Conservation (phyloP, 306 rosid species). For the Corylus americana region DNA sequence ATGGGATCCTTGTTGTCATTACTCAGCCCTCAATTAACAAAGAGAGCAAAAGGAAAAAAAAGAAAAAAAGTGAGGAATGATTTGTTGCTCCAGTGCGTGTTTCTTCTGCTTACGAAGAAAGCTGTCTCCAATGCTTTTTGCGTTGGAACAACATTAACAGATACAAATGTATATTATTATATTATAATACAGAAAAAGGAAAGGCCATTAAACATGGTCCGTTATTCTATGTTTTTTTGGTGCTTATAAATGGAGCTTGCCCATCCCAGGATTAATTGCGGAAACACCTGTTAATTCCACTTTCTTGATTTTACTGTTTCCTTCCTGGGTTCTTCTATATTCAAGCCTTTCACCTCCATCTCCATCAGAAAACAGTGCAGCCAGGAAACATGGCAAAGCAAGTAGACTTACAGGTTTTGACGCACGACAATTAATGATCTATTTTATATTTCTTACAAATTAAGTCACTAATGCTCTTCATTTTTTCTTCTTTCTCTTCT, state of each 20-base stretch:
- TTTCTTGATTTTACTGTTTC: slow-evolving; percentile 10
- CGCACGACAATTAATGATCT: neutral
- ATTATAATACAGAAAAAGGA: slow-evolving; percentile 13
- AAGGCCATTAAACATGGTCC: slow-evolving; percentile 13
- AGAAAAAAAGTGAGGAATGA: slow-evolving; percentile 2
- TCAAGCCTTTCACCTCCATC: neutral
- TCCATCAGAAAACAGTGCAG: neutral
- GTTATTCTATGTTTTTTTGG: slow-evolving; percentile 11
- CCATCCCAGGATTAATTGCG: slow-evolving; percentile 6
- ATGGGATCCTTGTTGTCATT: slow-evolving; percentile 27
- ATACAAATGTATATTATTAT: neutral
- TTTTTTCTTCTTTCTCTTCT: neutral
- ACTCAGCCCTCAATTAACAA: slow-evolving; percentile 19
- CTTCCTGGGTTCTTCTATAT: neutral
- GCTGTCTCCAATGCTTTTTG: slow-evolving; percentile 36
- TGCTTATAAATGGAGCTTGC: slow-evolving; percentile 31
- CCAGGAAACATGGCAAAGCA: slow-evolving; percentile 35
- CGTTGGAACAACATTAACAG: slow-evolving; percentile 16
- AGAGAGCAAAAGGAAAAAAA: neutral
- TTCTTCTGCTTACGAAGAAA: slow-evolving; percentile 33
- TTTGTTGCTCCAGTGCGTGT: no score
- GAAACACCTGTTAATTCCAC: neutral
- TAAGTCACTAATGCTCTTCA: neutral
- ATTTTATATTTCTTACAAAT: neutral
- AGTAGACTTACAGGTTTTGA: slow-evolving; percentile 34